These are phyloP conservation scores for Neofusicoccum umdonicola DNA, from an alignment of 2,329 filamentous ascomycete species.

Conservation along the genomic window DNA sequence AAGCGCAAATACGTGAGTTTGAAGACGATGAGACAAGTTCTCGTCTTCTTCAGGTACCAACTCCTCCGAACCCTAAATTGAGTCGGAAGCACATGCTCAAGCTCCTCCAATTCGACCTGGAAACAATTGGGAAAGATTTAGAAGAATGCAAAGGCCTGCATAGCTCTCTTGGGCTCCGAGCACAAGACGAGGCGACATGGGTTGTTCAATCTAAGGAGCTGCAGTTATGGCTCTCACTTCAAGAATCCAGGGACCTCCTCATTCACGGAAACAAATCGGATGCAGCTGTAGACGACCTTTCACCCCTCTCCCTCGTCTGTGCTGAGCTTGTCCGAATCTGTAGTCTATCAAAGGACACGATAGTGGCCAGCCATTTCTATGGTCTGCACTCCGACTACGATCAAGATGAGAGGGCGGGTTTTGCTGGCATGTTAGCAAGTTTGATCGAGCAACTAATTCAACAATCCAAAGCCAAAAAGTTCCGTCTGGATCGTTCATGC, in stretches of 20 bases:
- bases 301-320: slow-evolving; percentile 18
- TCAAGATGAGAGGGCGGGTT: neutral
- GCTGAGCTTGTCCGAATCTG: slow-evolving; percentile 15
- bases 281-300: neutral
- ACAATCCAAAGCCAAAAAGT: neutral
- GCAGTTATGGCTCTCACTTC: slow-evolving; percentile 11
- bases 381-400: slow-evolving; percentile 15
- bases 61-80: neutral
- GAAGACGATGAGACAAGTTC: neutral
- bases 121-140: neutral
- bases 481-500: neutral
- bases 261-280: slow-evolving; percentile 15
- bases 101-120: neutral
- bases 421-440: neutral
- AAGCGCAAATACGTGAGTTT: neutral
- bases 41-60: neutral
- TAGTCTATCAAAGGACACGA: neutral
- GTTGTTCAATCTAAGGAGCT: slow-evolving; percentile 9
- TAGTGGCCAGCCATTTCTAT: slow-evolving; percentile 15
- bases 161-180: neutral
- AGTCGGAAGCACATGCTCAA: neutral
- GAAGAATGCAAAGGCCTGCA: neutral
- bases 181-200: slow-evolving; percentile 9
- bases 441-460: neutral
- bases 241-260: slow-evolving; percentile 5